Conservation (phyloP, 1,284 basidiomycete species). For the Trametes sp. region DNA sequence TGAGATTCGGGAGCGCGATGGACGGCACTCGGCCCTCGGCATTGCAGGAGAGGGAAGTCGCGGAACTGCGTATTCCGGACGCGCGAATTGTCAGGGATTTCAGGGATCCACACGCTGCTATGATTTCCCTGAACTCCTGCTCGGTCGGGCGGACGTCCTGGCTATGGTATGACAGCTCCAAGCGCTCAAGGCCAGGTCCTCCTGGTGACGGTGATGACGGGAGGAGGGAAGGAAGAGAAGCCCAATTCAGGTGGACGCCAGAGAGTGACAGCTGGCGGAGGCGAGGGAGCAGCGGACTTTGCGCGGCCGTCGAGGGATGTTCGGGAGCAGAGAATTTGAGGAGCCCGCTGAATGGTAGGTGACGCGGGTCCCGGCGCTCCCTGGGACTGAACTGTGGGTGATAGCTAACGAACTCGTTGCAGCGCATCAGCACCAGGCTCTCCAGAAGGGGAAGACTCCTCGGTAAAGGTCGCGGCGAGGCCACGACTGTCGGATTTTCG, state of each 20-base stretch:
- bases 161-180: conserved; percentile 36
- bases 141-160: conserved; percentile 29
- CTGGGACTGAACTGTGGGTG: conserved; percentile 51
- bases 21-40: conserved; percentile 3
- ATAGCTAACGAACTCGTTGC: conserved; percentile 60
- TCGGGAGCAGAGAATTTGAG: conserved; percentile 11
- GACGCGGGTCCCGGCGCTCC: conserved; percentile 45
- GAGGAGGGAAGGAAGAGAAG: conserved; percentile 26
- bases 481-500: conserved; percentile 15
- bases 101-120: conserved; percentile 24
- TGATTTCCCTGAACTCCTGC: conserved; percentile 23
- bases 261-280: conserved; percentile 32
- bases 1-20: conserved; percentile 27
- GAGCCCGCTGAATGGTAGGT: conserved; percentile 43
- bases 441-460: conserved; percentile 47
- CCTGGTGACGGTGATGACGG: conserved; percentile 6
- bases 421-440: conserved; percentile 60
- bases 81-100: conserved; percentile 27
- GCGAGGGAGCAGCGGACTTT: conserved; percentile 26
- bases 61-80: conserved; percentile 23
- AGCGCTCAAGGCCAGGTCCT: conserved; percentile 18
- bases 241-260: conserved; percentile 37
- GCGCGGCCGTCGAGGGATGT: neutral
- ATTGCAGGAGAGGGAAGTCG: neutral
- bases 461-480: conserved; percentile 15